These are phyloP conservation scores for Agarophyton chilense DNA, from an alignment of 23 red algal species.

Conservation along the genomic window DNA sequence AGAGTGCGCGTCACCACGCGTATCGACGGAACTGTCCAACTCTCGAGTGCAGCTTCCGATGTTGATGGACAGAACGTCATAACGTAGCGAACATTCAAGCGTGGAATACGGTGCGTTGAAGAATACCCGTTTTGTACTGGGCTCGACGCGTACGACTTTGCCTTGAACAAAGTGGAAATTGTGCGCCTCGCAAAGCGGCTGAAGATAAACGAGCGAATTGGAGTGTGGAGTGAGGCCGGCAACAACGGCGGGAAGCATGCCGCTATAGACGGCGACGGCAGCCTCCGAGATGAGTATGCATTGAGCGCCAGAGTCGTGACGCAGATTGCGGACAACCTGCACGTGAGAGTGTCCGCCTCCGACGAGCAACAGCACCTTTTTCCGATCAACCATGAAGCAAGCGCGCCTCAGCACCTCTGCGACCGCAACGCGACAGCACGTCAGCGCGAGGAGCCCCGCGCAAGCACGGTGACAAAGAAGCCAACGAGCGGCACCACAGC, in stretches of 20 bases:
- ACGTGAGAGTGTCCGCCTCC: constrained; percentile 88
- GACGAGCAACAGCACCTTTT: constrained; percentile 49
- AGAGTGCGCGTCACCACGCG: neutral
- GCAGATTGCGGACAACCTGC: constrained; percentile 39
- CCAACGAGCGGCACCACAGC: no score
- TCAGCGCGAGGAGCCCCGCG: no score
- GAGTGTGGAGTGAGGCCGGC: constrained; percentile 50
- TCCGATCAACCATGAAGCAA: neutral
- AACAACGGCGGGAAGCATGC: constrained; percentile 79
- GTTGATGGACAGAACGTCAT: constrained; percentile 71
- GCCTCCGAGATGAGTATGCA: constrained; percentile 73
- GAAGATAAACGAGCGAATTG: constrained; percentile 56
- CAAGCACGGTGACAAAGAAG: no score
- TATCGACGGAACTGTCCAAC: neutral
- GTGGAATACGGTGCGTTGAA: neutral
- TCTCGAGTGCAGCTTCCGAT: constrained; percentile 45
- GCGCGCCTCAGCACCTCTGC: no score
- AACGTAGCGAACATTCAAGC: constrained; percentile 35
- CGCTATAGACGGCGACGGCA: constrained; percentile 62
- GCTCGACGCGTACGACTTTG: constrained; percentile 38
- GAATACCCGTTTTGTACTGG: neutral
- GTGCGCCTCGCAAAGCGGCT: constrained; percentile 33
- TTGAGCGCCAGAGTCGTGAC: neutral
- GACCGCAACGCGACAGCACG: no score
- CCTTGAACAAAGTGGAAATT: constrained; percentile 56